Conservation (phyloP, 1,139 yeast genomes). For the Magnusiomyces paraingens region DNA sequence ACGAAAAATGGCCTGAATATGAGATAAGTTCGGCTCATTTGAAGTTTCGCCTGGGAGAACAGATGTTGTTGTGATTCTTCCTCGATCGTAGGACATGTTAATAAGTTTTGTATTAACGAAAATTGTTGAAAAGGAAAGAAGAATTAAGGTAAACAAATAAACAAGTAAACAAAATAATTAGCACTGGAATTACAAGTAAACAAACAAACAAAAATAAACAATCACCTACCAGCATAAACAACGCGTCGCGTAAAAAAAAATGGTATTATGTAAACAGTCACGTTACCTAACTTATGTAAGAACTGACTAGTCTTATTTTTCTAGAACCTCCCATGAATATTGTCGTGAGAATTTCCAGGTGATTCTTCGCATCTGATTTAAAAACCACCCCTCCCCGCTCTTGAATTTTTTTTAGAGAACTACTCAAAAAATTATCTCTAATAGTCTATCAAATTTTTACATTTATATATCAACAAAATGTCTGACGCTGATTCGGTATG, state of each 20-base stretch:
- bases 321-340: no score
- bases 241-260: neutral
- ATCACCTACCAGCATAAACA: neutral
- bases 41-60: conserved; percentile 79
- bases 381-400: no score
- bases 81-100: conserved; percentile 58
- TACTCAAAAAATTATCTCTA: neutral
- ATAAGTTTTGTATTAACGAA: neutral
- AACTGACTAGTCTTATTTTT: no score
- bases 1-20: conserved; percentile 72
- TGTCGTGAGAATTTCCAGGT: no score
- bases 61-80: conserved; percentile 74
- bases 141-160: no score
- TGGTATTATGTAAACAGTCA: neutral
- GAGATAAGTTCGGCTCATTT: conserved; percentile 63
- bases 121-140: neutral
- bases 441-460: neutral
- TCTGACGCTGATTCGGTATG: conserved; percentile 24
- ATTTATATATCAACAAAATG: conserved; percentile 13
- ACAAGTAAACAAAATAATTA: no score
- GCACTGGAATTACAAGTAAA: no score
- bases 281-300: no score
- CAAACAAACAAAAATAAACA: no score
- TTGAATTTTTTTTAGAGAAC: no score
- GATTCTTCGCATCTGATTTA: no score